Evolutionary conservation across 345 rosid species (phyloP), one percentile per base, ranked within the genome.

Genomic region (Euphorbia tirucalli): DNA sequence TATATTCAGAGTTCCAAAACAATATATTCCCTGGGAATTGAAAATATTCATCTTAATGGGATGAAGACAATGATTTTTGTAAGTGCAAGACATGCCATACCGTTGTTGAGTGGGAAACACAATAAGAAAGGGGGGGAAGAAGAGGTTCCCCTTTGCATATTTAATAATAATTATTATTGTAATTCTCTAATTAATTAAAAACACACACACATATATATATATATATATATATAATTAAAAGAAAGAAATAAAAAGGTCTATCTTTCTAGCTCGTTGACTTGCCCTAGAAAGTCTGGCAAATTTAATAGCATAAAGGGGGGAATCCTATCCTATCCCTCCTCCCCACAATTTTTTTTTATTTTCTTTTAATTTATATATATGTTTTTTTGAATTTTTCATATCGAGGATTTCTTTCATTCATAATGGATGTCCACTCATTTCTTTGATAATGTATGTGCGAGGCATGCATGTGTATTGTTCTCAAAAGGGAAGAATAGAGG

Each of bases 261-360:
- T 79, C 90, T 88, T 88, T 86, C 59, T 86, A 31, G 89, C 50
- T 83, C 30, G 90, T 88, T 88, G 90, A 86, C 90, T 85, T 85
- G 78, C 84, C 81, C 85, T 68, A 82, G 74, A 86, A 88, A 86
- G 92, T 82, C 74, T 82, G 83, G 75, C 84, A 77, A 82, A 77
- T 80, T 85, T 82, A 52, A 52, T 52, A 68, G 43, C 5, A 52
- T 24, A 54, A 72, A 74, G 85, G 75, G 87, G 74, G 77, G 88
- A 77, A 85, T 87, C 87, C 86, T 73, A 80, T 83, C 76, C 79
- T 54, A 25, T 15, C 22, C 28, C 35, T 15, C 54, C 70, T 66
- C 27, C 74, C 41, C 46, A 22, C 71, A 48, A 15, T 25, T 49
- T 49, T 14, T 49, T 49, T 14, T 49, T 0, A 49, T 15, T 14